Evolutionary conservation across 352 stramenopile genomes (phyloP).

Genomic region (Phytophthora sansomeana): DNA sequence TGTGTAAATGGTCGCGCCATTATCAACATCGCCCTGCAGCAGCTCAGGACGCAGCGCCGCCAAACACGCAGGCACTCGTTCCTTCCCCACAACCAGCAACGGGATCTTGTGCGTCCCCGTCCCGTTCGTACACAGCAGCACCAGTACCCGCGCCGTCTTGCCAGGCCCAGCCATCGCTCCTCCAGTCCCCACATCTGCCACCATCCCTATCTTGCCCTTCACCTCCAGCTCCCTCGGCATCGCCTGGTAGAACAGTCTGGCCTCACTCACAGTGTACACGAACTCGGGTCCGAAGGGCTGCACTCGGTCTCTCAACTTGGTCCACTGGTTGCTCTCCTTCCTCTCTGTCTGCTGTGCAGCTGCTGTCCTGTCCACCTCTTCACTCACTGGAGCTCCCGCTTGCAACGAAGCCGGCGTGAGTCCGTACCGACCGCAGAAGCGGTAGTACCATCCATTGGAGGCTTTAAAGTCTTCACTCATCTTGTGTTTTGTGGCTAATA

Average conservation of each 20-base stretch:
- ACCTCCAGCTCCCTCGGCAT: constrained; percentile 34
- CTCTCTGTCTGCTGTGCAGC: constrained; percentile 1
- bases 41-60: constrained; percentile 18
- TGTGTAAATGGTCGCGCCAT: background rate
- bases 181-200: background rate
- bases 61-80: constrained; percentile 39
- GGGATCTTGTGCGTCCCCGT: constrained; percentile 66
- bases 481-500: constrained; percentile 48
- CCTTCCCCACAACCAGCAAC: constrained; percentile 58
- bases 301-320: constrained; percentile 37
- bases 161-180: background rate
- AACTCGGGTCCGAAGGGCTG: constrained; percentile 45
- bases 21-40: constrained; percentile 7
- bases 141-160: constrained; percentile 46
- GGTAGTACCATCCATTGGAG: constrained; percentile 84
- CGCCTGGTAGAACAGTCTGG: constrained; percentile 60
- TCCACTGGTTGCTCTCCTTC: constrained; percentile 28
- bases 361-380: background rate
- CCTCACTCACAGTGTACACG: constrained; percentile 63
- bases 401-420: constrained; percentile 50
- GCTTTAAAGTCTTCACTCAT: constrained; percentile 62
- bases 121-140: constrained; percentile 62
- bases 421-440: constrained; percentile 75
- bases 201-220: background rate
- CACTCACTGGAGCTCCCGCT: constrained; percentile 7